Percentiles rank a stretch among this genome's conserved stretches.
Conservation (phyloP, 352 stramenopile species). For the Sclerospora graminicola region DNA sequence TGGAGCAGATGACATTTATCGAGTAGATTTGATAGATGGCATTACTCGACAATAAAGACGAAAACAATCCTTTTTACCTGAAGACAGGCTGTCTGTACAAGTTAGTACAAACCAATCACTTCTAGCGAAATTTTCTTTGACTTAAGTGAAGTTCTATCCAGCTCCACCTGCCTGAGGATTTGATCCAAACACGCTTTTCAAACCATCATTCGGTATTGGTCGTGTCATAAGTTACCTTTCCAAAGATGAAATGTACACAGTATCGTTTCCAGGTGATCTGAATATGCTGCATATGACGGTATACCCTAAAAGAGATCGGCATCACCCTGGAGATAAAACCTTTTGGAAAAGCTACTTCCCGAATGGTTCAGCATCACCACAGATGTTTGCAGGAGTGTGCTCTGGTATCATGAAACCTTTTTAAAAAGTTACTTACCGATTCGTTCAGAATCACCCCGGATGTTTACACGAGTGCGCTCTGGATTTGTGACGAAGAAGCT, state of each 20-base stretch:
- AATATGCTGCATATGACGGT: constrained; percentile 30
- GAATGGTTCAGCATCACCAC: constrained; percentile 28
- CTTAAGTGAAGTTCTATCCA: constrained; percentile 48
- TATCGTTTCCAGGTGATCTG: constrained; percentile 32
- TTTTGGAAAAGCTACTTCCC: constrained; percentile 21
- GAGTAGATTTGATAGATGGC: constrained; percentile 62
- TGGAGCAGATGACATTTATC: constrained; percentile 66
- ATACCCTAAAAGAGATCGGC: constrained; percentile 37
- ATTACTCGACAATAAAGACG: constrained; percentile 16
- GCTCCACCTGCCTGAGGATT: constrained; percentile 32
- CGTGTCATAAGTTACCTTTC: constrained; percentile 46
- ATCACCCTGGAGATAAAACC: constrained; percentile 29
- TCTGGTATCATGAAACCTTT: no score
- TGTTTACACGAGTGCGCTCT: no score
- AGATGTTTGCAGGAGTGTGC: constrained; percentile 64
- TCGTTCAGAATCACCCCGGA: no score
- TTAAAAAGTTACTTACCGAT: no score
- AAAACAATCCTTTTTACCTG: constrained; percentile 39
- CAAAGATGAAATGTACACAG: constrained; percentile 63
- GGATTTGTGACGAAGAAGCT: constrained; percentile 77
- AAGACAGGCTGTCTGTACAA: constrained; percentile 40
- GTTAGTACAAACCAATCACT: constrained; percentile 25
- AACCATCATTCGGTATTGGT: constrained; percentile 72
- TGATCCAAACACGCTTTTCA: constrained; percentile 38
- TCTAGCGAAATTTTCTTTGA: constrained; percentile 32